Conservation (phyloP, 768 basidiomycete genomes). For the Agaricus subrufescens region DNA sequence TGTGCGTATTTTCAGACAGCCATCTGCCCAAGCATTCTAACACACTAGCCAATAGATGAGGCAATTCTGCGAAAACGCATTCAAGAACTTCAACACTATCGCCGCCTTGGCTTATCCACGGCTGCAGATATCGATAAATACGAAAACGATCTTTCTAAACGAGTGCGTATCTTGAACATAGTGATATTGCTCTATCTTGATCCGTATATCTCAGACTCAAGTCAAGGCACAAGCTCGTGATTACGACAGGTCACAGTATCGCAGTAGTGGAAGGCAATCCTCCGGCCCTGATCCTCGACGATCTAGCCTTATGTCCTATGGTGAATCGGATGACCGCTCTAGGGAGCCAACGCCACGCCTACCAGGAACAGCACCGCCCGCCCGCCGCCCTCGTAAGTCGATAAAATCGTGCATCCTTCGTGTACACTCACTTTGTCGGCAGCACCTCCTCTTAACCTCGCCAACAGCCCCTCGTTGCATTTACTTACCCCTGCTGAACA, state of each 20-base stretch:
- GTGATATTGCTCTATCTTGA: constrained; percentile 3
- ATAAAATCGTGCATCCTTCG: not conserved
- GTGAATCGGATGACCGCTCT: constrained; percentile 48
- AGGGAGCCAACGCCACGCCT: constrained; percentile 60
- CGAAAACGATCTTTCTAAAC: constrained; percentile 64
- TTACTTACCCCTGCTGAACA: constrained; percentile 88
- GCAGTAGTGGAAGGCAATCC: constrained; percentile 48
- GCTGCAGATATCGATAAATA: constrained; percentile 90
- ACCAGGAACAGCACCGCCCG: constrained; percentile 30
- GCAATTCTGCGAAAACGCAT: constrained; percentile 83
- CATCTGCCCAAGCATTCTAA: not conserved
- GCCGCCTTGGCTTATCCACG: constrained; percentile 79
- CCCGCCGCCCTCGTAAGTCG: constrained; percentile 41
- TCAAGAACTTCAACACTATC: constrained; percentile 86
- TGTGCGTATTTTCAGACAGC: constrained; percentile 47
- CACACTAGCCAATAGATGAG: constrained; percentile 56
- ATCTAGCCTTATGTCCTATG: constrained; percentile 33
- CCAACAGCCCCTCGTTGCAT: constrained; percentile 86
- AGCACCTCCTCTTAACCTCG: constrained; percentile 77
- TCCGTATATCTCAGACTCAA: constrained; percentile 41
- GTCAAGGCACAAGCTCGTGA: constrained; percentile 60
- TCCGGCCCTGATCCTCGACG: constrained; percentile 51
- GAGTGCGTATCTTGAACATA: constrained; percentile 44
- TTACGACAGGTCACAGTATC: constrained; percentile 44
- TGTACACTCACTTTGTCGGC: not conserved